A percentile compares a stretch with the other conserved stretches of the same genome.
These are phyloP conservation scores for Cladosporium sp. DNA, from an alignment of 2,329 filamentous ascomycete genomes.

Conservation along the genomic window DNA sequence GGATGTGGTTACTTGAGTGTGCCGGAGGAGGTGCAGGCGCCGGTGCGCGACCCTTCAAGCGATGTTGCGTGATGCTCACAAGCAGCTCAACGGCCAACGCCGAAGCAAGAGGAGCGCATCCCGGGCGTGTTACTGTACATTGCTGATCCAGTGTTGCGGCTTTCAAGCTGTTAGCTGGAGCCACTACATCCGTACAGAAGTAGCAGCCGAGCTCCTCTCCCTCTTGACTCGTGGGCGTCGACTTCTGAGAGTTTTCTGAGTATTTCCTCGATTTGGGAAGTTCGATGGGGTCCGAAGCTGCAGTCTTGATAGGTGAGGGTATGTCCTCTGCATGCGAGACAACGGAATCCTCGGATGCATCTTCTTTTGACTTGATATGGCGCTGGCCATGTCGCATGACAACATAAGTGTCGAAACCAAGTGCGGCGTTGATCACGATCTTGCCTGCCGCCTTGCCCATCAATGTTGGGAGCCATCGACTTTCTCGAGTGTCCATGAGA, in stretches of 20 bases:
- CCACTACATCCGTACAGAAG: slow-evolving; percentile 97
- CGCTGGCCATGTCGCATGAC: slow-evolving; percentile 87
- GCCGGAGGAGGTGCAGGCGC: slow-evolving; percentile 26
- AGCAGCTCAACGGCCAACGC: slow-evolving; percentile 86
- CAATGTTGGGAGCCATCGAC: slow-evolving; percentile 89
- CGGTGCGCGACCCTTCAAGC: slow-evolving; percentile 37
- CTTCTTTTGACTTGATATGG: not conserved
- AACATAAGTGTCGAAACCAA: slow-evolving; percentile 95
- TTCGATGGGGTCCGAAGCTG: slow-evolving; percentile 2
- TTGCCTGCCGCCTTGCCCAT: slow-evolving; percentile 93
- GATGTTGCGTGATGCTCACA: slow-evolving; percentile 75
- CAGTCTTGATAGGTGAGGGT: not conserved
- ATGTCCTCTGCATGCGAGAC: slow-evolving; percentile 1
- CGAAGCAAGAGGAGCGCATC: slow-evolving; percentile 87
- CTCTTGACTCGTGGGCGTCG: slow-evolving; percentile 28
- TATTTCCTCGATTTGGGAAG: slow-evolving; percentile 1
- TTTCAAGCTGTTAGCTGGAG: slow-evolving; percentile 87
- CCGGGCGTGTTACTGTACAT: slow-evolving; percentile 93
- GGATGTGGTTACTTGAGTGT: slow-evolving; percentile 23
- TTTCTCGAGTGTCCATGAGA: slow-evolving; percentile 91
- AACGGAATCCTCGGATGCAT: not conserved
- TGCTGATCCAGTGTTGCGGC: slow-evolving; percentile 96
- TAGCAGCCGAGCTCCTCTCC: slow-evolving; percentile 75
- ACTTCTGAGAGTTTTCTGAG: slow-evolving; percentile 41
- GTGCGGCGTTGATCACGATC: slow-evolving; percentile 92